Evolutionary conservation across 75 land plant species (phyloP), one percentile per base, ranked within the genome.

Genomic region (Cunninghamia lanceolata): DNA sequence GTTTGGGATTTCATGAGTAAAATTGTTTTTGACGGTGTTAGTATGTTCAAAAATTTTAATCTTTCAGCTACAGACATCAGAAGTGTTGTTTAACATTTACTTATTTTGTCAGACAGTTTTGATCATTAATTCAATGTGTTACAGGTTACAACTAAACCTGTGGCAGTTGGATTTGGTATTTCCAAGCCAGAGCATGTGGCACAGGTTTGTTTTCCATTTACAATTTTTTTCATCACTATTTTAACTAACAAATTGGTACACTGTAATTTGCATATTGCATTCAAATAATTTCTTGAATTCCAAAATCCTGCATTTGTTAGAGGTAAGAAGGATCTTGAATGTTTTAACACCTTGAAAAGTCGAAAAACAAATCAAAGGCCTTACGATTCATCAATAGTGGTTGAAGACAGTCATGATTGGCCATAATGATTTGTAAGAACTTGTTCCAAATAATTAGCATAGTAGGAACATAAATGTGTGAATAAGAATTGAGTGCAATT

Each of bases 81-180:
- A 13, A n/a, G 25, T 25, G 82, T n/a, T 80, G 82, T 4, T n/a
- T n/a, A 45, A n/a, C 4, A n/a, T 43, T 45, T 80, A 13, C 10
- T 9, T 80, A 3, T 73, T 10, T 34, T 80, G 2, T 5, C 15
- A 45, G 9, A 43, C 15, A n/a, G 11, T 80, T 43, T 80, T 45
- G 34, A 80, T n/a, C 28, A 38, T 56, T 30, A 34, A 35, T 38
- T 52, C 43, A 13, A 52, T 35, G 16, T 86, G 56, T 86, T 59
- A 50, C 93, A 96, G 97, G 93, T 83, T 45, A 92, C 97, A 45
- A 63, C 82, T 14, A 96, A 94, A 82, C 96, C 97, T 25, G 92
- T 96, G 38, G 94, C 94, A 54, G 97, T 96, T 78, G 97, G 96
- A 36, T 96, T 96, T 88, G 97, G 97, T 70, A 92, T 96, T 84